A percentile compares a stretch with the other conserved stretches of the same genome.
Conservation (phyloP, 352 stramenopile genomes). For the Peronospora belbahrii region DNA sequence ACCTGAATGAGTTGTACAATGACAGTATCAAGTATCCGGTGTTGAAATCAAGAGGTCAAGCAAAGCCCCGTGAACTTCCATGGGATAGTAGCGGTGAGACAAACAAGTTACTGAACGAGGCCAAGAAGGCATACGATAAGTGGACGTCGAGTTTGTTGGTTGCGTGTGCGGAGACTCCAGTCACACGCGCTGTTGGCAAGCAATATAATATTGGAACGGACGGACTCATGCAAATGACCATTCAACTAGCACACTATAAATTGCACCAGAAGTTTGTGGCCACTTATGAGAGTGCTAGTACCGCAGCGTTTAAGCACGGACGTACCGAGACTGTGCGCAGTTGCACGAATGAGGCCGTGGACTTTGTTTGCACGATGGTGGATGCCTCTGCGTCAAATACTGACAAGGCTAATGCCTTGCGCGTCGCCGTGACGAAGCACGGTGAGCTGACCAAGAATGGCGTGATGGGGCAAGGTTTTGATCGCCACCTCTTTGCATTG, state of each 20-base stretch:
- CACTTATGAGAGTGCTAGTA: constrained; percentile 87
- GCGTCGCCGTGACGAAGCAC: constrained; percentile 79
- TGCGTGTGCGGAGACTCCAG: constrained; percentile 65
- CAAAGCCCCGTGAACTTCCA: constrained; percentile 34
- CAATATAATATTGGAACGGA: constrained; percentile 79
- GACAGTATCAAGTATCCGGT: constrained; percentile 74
- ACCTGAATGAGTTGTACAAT: constrained; percentile 84
- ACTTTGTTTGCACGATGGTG: constrained; percentile 70
- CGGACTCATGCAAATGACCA: constrained; percentile 89
- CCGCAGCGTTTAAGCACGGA: constrained; percentile 88
- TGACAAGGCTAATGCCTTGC: constrained; percentile 63
- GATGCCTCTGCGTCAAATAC: constrained; percentile 35
- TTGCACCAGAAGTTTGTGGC: constrained; percentile 73
- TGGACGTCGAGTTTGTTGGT: constrained; percentile 57
- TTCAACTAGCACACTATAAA: constrained; percentile 85
- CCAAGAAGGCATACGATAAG: constrained; percentile 61
- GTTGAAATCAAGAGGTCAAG: constrained; percentile 29
- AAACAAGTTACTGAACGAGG: constrained; percentile 56
- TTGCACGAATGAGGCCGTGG: constrained; percentile 79
- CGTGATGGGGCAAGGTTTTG: constrained; percentile 87
- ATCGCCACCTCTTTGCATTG: constrained; percentile 81
- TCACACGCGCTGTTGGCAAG: constrained; percentile 51
- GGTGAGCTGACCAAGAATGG: constrained; percentile 85
- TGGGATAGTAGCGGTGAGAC: constrained; percentile 58
- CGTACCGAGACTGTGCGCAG: constrained; percentile 86